These are phyloP conservation scores for Pseudonitzschia pungens DNA, from an alignment of 108 stramenopile genomes.

Conservation along the genomic window DNA sequence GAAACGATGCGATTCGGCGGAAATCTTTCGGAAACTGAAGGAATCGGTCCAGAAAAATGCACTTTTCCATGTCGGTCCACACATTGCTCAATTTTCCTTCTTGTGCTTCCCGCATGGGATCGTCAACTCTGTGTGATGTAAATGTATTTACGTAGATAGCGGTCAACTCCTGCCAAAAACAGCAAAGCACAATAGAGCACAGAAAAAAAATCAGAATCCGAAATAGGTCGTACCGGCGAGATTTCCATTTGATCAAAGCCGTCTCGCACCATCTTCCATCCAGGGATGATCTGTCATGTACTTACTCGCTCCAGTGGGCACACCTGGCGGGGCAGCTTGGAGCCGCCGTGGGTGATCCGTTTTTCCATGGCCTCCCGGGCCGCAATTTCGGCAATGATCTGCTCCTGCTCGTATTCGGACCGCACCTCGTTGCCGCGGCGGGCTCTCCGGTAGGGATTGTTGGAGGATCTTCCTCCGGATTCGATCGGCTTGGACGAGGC, in stretches of 20 bases:
- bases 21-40: slow-evolving; percentile 98
- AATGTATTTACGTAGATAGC: slow-evolving; percentile 68
- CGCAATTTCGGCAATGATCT: slow-evolving; percentile 85
- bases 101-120: slow-evolving; percentile 55
- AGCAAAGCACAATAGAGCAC: slow-evolving; percentile 6
- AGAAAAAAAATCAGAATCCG: slow-evolving; percentile 2
- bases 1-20: slow-evolving; percentile 88
- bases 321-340: slow-evolving; percentile 65
- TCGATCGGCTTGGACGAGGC: slow-evolving; percentile 22
- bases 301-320: slow-evolving; percentile 66
- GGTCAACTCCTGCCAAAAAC: slow-evolving; percentile 36
- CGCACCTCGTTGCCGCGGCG: slow-evolving; percentile 74
- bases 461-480: slow-evolving; percentile 44
- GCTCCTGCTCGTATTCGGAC: slow-evolving; percentile 88
- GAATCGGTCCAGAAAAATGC: slow-evolving; percentile 96
- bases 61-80: slow-evolving; percentile 98
- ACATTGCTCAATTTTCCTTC: slow-evolving; percentile 43
- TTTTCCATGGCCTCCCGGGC: slow-evolving; percentile 88
- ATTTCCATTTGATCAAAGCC: not conserved
- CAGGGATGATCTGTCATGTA: not conserved
- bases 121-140: slow-evolving; percentile 49
- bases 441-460: slow-evolving; percentile 83
- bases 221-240: not conserved
- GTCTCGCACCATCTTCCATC: not conserved
- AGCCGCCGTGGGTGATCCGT: slow-evolving; percentile 77